A percentile compares a stretch with the other conserved stretches of the same genome.
phyloP scores from a whole-genome alignment of 2,329 filamentous ascomycete genomes.

The Epichloe gansuensis region DNA sequence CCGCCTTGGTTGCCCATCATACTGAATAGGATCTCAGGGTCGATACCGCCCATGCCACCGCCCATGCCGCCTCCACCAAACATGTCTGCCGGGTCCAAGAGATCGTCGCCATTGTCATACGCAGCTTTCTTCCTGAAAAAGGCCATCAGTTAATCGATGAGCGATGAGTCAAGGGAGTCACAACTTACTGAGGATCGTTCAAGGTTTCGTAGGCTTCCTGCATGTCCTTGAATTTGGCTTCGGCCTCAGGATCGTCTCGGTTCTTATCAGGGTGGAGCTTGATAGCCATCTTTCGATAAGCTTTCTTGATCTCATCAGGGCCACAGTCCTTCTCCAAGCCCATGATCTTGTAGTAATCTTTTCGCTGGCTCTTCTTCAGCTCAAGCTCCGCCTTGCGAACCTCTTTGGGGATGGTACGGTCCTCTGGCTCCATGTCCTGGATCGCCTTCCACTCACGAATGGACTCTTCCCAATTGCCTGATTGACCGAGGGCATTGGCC shows the following conservation, averaged over 20 bases:
- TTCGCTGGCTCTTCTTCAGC: slow-evolving; percentile 92
- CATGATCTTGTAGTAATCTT: slow-evolving; percentile 98
- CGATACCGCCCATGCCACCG: slow-evolving; percentile 55
- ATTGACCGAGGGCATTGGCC: slow-evolving; percentile 76
- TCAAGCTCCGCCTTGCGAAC: slow-evolving; percentile 85
- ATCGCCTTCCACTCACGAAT: slow-evolving; percentile 81
- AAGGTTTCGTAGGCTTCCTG: slow-evolving; percentile 94
- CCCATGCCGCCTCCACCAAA: slow-evolving; percentile 58
- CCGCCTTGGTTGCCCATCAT: slow-evolving; percentile 63
- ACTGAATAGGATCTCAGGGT: slow-evolving; percentile 68
- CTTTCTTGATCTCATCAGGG: slow-evolving; percentile 85
- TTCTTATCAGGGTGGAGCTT: slow-evolving; percentile 97
- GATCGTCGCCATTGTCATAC: slow-evolving; percentile 87
- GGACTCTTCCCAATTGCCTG: slow-evolving; percentile 85
- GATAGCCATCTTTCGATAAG: slow-evolving; percentile 90
- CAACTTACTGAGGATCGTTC: slow-evolving; percentile 77
- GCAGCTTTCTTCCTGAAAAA: slow-evolving; percentile 64
- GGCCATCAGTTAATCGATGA: background rate
- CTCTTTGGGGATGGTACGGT: slow-evolving; percentile 70
- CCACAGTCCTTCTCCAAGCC: slow-evolving; percentile 74
- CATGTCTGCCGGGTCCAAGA: slow-evolving; percentile 80
- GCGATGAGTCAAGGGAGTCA: background rate
- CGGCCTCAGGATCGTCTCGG: slow-evolving; percentile 70
- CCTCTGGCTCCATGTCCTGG: slow-evolving; percentile 69
- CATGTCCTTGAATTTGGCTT: slow-evolving; percentile 93